A percentile compares a stretch with the other conserved stretches of the same genome.
These are phyloP conservation scores for Coemansia sp. DNA, from an alignment of 192 early-diverging fungal species.

Conservation along the genomic window DNA sequence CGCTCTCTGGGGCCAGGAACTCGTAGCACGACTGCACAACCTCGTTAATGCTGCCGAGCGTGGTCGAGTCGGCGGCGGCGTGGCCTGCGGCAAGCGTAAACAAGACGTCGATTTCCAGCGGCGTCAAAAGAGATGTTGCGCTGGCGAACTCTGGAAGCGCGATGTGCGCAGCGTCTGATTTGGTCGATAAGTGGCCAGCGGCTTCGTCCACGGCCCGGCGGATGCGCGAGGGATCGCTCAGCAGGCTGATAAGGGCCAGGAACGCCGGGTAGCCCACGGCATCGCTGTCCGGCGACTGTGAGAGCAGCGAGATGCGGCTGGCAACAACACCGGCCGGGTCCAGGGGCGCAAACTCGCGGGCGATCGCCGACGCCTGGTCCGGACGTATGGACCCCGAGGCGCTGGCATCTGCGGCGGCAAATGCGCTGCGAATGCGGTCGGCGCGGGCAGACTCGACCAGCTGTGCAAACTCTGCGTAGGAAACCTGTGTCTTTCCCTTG, in stretches of 20 bases:
- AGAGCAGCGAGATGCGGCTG: conserved; percentile 41
- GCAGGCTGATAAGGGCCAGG: conserved; percentile 48
- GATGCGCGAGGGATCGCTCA: conserved; percentile 41
- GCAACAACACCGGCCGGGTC: conserved; percentile 22
- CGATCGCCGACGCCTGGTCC: conserved; percentile 39
- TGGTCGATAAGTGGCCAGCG: conserved; percentile 14
- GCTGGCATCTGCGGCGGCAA: conserved; percentile 25
- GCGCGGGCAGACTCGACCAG: conserved; percentile 35
- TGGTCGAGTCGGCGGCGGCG: conserved; percentile 18
- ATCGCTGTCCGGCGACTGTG: conserved; percentile 18
- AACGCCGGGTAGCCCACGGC: conserved; percentile 58
- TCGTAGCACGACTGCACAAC: conserved; percentile 27
- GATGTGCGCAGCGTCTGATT: conserved; percentile 13
- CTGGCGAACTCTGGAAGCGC: conserved; percentile 16
- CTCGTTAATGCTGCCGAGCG: conserved; percentile 19
- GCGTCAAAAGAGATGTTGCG: conserved; percentile 30
- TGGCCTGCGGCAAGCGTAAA: conserved; percentile 45
- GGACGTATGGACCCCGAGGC: conserved; percentile 36
- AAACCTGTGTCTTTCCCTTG: conserved; percentile 19
- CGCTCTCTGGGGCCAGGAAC: conserved; percentile 26
- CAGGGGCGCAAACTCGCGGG: conserved; percentile 35
- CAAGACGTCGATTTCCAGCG: conserved; percentile 51
- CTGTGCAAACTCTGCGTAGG: conserved; percentile 47
- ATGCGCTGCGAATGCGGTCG: conserved; percentile 43
- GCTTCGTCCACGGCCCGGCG: conserved; percentile 47